Conservation (phyloP, 257 asterid species). For the Nicotiana paniculata region DNA sequence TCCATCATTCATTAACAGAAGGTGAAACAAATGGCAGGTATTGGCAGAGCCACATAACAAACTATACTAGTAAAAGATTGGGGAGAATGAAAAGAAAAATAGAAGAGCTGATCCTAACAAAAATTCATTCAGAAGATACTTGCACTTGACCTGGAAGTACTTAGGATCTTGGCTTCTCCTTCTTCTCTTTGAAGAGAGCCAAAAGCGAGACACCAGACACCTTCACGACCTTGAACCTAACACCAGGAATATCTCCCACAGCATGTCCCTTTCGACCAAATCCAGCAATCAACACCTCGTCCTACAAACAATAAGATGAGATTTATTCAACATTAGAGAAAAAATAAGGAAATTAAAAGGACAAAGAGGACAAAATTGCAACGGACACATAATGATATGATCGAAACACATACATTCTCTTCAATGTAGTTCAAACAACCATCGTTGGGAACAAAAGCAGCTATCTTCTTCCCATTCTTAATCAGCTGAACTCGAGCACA, state of each 20-base stretch:
- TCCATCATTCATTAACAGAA: not conserved
- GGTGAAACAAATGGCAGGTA: not conserved
- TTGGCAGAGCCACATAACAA: not conserved
- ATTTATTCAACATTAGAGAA: not conserved
- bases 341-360: not conserved
- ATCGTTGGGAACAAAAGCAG: slow-evolving; percentile 11
- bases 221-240: slow-evolving; percentile 13
- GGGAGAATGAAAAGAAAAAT: not conserved
- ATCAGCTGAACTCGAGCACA: slow-evolving; percentile 14
- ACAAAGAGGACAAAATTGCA: not conserved
- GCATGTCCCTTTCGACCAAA: slow-evolving; percentile 15
- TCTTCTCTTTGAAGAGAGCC: slow-evolving; percentile 15
- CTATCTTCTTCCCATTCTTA: slow-evolving; percentile 10
- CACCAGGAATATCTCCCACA: slow-evolving; percentile 10
- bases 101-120: not conserved
- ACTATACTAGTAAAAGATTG: not conserved
- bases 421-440: slow-evolving; percentile 13
- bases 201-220: slow-evolving; percentile 11
- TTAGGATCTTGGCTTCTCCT: slow-evolving; percentile 13
- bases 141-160: not conserved
- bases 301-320: not conserved
- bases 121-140: not conserved
- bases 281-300: slow-evolving; percentile 5
- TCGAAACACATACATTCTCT: not conserved
- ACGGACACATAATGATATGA: not conserved